Conservation (phyloP, 2,329 filamentous ascomycete genomes). For the Colletotrichum sp. region DNA sequence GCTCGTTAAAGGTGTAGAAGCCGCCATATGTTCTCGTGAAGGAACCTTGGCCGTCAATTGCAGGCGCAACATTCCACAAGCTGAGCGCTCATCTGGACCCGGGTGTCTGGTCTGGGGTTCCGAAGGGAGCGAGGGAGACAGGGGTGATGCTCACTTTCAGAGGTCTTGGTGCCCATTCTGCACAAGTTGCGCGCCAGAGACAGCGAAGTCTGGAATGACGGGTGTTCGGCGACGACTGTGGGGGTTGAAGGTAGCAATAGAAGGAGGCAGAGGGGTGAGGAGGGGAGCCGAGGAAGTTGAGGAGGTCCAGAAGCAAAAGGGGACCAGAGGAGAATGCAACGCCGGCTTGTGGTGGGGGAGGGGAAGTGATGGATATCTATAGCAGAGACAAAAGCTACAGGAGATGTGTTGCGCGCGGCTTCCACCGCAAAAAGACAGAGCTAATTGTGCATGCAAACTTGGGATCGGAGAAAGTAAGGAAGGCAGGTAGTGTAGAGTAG, state of each 20-base stretch:
- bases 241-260: neutral
- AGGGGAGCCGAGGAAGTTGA: neutral
- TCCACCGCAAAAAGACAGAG: constrained; percentile 4
- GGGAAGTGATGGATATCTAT: neutral
- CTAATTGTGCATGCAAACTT: neutral
- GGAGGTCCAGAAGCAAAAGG: neutral
- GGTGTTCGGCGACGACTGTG: neutral
- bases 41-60: neutral
- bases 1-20: neutral
- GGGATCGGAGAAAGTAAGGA: neutral
- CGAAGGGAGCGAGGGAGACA: neutral
- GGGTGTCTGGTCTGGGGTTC: neutral
- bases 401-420: neutral
- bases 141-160: constrained; percentile 12
- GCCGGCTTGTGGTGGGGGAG: neutral
- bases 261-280: neutral
- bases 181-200: constrained; percentile 9
- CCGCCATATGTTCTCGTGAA: neutral
- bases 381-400: neutral
- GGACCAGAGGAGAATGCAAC: neutral
- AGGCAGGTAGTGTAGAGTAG: neutral
- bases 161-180: constrained; percentile 12
- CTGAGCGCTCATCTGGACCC: neutral
- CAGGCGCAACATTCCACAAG: neutral
- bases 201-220: constrained; percentile 6